Conservation (phyloP, 441 rosid genomes). For the Biscutella auriculata region DNA sequence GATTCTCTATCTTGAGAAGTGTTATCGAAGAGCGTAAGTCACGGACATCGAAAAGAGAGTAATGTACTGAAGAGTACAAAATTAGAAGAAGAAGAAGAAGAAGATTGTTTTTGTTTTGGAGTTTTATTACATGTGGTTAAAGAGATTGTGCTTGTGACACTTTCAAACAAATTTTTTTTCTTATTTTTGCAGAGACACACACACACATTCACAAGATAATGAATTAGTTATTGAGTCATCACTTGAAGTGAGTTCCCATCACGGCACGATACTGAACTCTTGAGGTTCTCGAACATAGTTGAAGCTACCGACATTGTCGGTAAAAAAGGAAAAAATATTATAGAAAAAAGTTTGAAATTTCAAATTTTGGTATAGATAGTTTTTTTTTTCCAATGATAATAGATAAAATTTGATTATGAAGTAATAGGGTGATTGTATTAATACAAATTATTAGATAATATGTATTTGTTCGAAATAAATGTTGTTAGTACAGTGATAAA, state of each 20-base stretch:
- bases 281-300: not conserved
- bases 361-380: too few relatives aligned
- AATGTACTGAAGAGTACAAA: slow-evolving; percentile 44
- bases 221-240: too few relatives aligned
- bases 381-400: too few relatives aligned
- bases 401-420: too few relatives aligned
- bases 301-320: slow-evolving; percentile 8
- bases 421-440: too few relatives aligned
- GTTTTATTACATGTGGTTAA: slow-evolving; percentile 22
- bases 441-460: too few relatives aligned
- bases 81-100: too few relatives aligned
- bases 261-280: not conserved
- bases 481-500: too few relatives aligned
- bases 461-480: too few relatives aligned
- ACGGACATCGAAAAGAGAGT: slow-evolving; percentile 36
- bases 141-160: slow-evolving; percentile 36
- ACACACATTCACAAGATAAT: too few relatives aligned
- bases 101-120: slow-evolving; percentile 30
- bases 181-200: slow-evolving; percentile 21
- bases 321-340: too few relatives aligned
- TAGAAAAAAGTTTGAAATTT: too few relatives aligned
- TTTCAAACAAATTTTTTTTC: slow-evolving; percentile 8
- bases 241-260: not conserved
- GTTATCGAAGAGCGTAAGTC: slow-evolving; percentile 32
- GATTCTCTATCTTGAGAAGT: slow-evolving; percentile 2